These are phyloP conservation scores for Pseudogymnoascus verrucosus DNA, from an alignment of 2,329 filamentous ascomycete species.

Conservation along the genomic window DNA sequence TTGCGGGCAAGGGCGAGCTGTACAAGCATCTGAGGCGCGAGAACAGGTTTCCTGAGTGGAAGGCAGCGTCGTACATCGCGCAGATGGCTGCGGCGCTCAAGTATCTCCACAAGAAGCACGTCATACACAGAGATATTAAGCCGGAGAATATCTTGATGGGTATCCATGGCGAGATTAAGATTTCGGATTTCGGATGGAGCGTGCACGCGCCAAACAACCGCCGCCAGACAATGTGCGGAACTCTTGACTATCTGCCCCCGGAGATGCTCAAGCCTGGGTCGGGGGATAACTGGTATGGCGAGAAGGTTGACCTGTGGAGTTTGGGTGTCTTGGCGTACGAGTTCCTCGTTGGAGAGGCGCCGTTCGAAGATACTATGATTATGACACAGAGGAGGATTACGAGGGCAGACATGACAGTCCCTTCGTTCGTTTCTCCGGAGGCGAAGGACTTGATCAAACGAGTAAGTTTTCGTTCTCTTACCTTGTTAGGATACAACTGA, in stretches of 20 bases:
- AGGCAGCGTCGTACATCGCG: constrained; percentile 64
- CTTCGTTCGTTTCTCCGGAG: constrained; percentile 82
- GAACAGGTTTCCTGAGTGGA: constrained; percentile 61
- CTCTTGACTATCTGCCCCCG: constrained; percentile 91
- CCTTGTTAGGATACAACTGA: constrained; percentile 16
- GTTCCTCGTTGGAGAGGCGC: constrained; percentile 90
- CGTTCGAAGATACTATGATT: constrained; percentile 89
- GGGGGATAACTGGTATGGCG: constrained; percentile 81
- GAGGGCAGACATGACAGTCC: constrained; percentile 84
- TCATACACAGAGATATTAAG: constrained; percentile 97
- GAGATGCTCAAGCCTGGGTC: constrained; percentile 88
- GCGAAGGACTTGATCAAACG: constrained; percentile 87
- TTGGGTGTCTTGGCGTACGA: constrained; percentile 93
- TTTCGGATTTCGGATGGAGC: constrained; percentile 97
- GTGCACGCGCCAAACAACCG: constrained; percentile 95
- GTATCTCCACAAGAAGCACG: constrained; percentile 92
- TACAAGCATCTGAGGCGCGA: constrained; percentile 67
- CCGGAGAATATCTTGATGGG: constrained; percentile 95
- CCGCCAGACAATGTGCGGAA: constrained; percentile 92
- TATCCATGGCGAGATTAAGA: constrained; percentile 96
- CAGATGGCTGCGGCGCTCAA: constrained; percentile 77
- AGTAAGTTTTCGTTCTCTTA: constrained; percentile 41
- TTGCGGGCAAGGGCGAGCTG: constrained; percentile 62
- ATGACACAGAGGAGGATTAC: constrained; percentile 92
- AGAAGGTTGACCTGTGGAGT: constrained; percentile 96